phyloP scores from a whole-genome alignment of 2,329 filamentous ascomycete species.

The Clonostachys sp. region DNA sequence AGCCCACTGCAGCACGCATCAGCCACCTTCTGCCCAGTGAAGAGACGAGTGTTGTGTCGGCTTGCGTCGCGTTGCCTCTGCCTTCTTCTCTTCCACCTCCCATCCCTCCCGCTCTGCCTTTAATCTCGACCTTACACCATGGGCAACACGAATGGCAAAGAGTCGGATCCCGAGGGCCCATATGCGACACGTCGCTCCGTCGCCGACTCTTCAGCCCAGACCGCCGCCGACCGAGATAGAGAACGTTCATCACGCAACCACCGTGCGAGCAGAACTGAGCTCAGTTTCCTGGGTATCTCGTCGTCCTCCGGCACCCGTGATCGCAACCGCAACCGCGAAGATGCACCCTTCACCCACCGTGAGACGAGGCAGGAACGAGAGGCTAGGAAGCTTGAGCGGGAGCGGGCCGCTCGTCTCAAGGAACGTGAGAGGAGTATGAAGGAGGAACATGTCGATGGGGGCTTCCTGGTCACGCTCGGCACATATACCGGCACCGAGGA shows the following conservation, averaged over 20 bases:
- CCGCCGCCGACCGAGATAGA: neutral
- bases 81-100: neutral
- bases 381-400: constrained; percentile 77
- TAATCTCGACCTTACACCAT: neutral
- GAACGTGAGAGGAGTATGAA: constrained; percentile 87
- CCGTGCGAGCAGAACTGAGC: constrained; percentile 32
- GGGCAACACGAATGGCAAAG: constrained; percentile 1
- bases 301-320: constrained; percentile 28
- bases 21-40: too few relatives aligned
- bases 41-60: too few relatives aligned
- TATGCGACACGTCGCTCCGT: constrained; percentile 1
- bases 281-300: constrained; percentile 39
- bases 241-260: constrained; percentile 1
- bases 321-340: constrained; percentile 26
- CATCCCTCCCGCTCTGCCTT: neutral
- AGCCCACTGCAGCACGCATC: too few relatives aligned
- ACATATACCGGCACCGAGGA: constrained; percentile 91
- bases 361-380: constrained; percentile 93
- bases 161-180: constrained; percentile 2
- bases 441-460: constrained; percentile 91
- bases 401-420: constrained; percentile 68
- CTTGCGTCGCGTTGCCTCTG: neutral
- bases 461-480: constrained; percentile 89
- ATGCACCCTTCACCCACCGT: constrained; percentile 56
- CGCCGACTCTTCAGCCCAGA: constrained; percentile 1